Evolutionary conservation across 257 asterid species (phyloP), one percentile per base, ranked within the genome.

Genomic region (Pogostemon cablin): DNA sequence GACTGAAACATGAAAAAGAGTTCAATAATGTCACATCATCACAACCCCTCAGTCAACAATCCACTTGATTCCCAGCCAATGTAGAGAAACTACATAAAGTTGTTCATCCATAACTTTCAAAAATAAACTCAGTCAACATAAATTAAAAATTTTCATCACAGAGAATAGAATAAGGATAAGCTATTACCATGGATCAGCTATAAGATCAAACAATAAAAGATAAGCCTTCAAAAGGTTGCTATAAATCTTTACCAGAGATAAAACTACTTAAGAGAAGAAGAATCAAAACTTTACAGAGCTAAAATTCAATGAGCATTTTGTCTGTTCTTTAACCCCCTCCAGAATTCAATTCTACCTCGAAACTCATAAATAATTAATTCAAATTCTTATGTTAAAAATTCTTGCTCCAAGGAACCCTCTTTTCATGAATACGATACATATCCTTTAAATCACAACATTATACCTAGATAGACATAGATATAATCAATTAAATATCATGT

Each of bases 311-410:
- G 32, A 65, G 35, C 56, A 71, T 53, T 61, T 15, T 41, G 55
- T 46, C 35, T 64, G 39, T 35, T 55, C 72, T 47, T 43, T 35
- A 66, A 55, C 60, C 69, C 54, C 50, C 32, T 42, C 15, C 4
- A 44, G n/a, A 67, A 61, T 7, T 8, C 46, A 63, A 69, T 53
- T 10, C 64, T 3, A 68, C 32, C 71, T 48, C 60, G 67, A 61
- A 17, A 3, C 53, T 37, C 41, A 73, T 10, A 37, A 65, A 42
- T 3, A 4, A 53, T 17, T 55, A 74, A 69, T 76, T 66, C 46
- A 10, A 68, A 61, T 48, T 65, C 59, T 43, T 65, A 11, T 48
- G 43, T n/a, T 25, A 25, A 7, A 15, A 53, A 64, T 34, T 17
- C 1, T 5, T 15, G 3, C 32, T 61, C 35, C 10, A 58, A 6